These are phyloP conservation scores for Cornus controversa DNA, from an alignment of 148 eudicot species.

Conservation along the genomic window DNA sequence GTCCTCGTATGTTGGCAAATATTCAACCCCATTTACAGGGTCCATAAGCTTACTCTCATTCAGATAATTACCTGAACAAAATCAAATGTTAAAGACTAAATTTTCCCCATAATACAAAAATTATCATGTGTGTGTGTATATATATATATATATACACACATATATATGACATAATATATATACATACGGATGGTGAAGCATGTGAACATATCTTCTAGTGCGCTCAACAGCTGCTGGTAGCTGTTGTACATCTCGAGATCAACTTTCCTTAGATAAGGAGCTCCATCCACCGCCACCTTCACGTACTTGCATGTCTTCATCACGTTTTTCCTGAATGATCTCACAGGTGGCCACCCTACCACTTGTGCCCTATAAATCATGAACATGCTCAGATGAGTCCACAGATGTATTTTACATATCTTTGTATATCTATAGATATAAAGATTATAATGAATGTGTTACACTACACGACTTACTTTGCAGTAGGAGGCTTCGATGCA, in stretches of 20 bases:
- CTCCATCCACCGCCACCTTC: slow-evolving; percentile 93
- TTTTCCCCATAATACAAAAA: neutral
- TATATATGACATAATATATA: too few relatives aligned
- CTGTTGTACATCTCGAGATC: slow-evolving; percentile 59
- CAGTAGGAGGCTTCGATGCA: neutral
- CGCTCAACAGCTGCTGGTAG: slow-evolving; percentile 62
- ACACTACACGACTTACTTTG: slow-evolving; percentile 1
- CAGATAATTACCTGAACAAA: slow-evolving; percentile 9
- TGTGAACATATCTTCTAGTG: slow-evolving; percentile 66
- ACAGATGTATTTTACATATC: too few relatives aligned
- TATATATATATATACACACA: too few relatives aligned
- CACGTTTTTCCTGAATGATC: slow-evolving; percentile 30
- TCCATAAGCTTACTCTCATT: slow-evolving; percentile 21
- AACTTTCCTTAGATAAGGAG: slow-evolving; percentile 84
- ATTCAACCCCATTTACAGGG: slow-evolving; percentile 17
- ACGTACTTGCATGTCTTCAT: slow-evolving; percentile 28
- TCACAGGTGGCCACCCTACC: slow-evolving; percentile 48
- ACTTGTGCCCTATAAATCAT: slow-evolving; percentile 1
- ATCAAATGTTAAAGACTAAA: neutral
- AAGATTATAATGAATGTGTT: too few relatives aligned
- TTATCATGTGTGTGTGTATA: too few relatives aligned
- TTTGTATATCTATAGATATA: too few relatives aligned
- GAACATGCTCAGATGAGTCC: too few relatives aligned
- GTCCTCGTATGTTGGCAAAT: slow-evolving; percentile 25
- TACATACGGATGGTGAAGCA: slow-evolving; percentile 65